phyloP scores from a whole-genome alignment of 495 filamentous ascomycete genomes.

The Podospora sp. region DNA sequence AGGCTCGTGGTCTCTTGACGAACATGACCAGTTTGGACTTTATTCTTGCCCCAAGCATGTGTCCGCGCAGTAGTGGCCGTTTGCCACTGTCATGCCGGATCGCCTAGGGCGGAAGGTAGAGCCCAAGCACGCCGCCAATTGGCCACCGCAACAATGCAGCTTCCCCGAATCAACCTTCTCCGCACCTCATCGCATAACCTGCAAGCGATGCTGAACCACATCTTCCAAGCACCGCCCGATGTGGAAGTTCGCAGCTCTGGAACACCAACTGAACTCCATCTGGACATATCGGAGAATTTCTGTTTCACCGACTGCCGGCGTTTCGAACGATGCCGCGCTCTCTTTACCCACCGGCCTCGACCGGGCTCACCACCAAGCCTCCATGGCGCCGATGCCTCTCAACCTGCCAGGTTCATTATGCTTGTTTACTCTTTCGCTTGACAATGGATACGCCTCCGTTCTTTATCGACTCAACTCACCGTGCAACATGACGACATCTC shows the following conservation, averaged over 20 bases:
- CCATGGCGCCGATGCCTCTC: no score
- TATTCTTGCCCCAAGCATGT: no score
- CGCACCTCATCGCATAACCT: constrained; percentile 6
- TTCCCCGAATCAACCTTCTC: not conserved
- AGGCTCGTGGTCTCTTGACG: not conserved
- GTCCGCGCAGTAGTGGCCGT: not conserved
- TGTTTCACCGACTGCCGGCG: constrained; percentile 13
- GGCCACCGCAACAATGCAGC: constrained; percentile 7
- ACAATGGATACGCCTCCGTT: not conserved
- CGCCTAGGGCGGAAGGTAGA: not conserved
- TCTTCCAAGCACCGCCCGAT: not conserved
- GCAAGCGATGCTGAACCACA: constrained; percentile 5
- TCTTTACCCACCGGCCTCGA: constrained; percentile 15
- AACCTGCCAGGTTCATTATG: not conserved
- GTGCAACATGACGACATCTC: not conserved
- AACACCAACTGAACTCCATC: not conserved
- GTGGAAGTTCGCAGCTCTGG: not conserved
- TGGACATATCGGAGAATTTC: constrained; percentile 16
- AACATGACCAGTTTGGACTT: no score
- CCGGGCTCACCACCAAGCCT: not conserved
- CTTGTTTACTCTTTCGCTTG: not conserved
- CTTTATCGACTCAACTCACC: not conserved
- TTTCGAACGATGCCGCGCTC: not conserved
- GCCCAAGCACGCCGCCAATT: not conserved
- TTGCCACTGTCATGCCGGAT: constrained; percentile 15